phyloP scores from a whole-genome alignment of 148 eudicot species.

The Chenopodium quinoa region DNA sequence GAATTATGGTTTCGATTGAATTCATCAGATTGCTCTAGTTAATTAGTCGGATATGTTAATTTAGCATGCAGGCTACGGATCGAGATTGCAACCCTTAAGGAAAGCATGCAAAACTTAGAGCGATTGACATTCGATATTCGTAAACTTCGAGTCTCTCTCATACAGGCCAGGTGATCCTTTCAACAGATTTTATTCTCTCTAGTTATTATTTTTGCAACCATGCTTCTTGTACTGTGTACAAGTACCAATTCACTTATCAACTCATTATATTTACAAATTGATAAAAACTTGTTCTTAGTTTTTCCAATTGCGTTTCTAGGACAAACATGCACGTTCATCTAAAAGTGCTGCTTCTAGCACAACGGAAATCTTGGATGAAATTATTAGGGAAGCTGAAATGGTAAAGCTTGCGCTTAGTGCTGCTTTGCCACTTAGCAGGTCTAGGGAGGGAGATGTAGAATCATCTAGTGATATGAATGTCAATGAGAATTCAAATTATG shows the following conservation, averaged over 20 bases:
- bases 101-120: slow-evolving; percentile 83
- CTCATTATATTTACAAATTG: not conserved
- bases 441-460: slow-evolving; percentile 44
- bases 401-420: slow-evolving; percentile 82
- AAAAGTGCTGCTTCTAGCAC: slow-evolving; percentile 25
- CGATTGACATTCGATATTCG: slow-evolving; percentile 70
- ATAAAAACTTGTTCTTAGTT: not conserved
- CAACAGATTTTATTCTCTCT: not conserved
- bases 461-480: slow-evolving; percentile 24
- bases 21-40: not conserved
- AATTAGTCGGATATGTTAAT: not conserved
- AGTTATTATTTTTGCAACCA: not conserved
- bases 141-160: slow-evolving; percentile 66
- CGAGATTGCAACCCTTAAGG: slow-evolving; percentile 85
- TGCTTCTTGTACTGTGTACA: not conserved
- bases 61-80: slow-evolving; percentile 41
- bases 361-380: slow-evolving; percentile 43
- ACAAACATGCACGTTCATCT: slow-evolving; percentile 40
- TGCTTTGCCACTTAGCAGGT: slow-evolving; percentile 92
- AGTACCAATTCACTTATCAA: not conserved
- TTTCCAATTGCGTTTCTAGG: slow-evolving; percentile 32
- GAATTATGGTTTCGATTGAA: not conserved
- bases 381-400: slow-evolving; percentile 63
- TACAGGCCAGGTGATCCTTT: slow-evolving; percentile 48
- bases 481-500: slow-evolving; percentile 22